A percentile compares a stretch with the other conserved stretches of the same genome.
Evolutionary conservation across 192 early-diverging fungal species (phyloP).

Genomic region (Entomortierella parvispora): DNA sequence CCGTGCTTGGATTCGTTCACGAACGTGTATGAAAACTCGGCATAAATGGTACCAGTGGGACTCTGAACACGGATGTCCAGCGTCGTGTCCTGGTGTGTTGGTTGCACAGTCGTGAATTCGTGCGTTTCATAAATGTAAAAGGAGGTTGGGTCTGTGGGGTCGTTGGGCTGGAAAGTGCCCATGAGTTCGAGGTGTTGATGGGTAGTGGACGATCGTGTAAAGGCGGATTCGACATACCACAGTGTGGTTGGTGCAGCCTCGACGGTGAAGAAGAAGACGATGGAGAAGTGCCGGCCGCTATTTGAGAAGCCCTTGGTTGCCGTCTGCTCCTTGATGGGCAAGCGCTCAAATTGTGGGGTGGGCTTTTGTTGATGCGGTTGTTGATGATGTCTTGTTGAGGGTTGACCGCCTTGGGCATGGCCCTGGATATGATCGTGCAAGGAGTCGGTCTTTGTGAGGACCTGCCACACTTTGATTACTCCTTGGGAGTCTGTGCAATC

Average conservation of each 20-base stretch:
- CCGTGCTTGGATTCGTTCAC: conserved; percentile 3
- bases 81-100: conserved; percentile 32
- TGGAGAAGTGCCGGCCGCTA: conserved; percentile 21
- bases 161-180: conserved; percentile 33
- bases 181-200: conserved; percentile 39
- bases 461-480: conserved; percentile 29
- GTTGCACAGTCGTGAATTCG: conserved; percentile 14
- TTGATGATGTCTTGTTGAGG: not conserved
- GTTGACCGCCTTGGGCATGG: not conserved
- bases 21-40: conserved; percentile 32
- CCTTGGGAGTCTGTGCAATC: not conserved
- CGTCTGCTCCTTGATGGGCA: conserved; percentile 30
- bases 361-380: conserved; percentile 13
- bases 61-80: conserved; percentile 28
- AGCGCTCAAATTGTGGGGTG: conserved; percentile 22
- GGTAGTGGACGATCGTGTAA: conserved; percentile 18
- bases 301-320: conserved; percentile 13
- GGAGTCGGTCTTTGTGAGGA: conserved; percentile 34
- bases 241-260: conserved; percentile 18
- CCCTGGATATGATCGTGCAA: not conserved
- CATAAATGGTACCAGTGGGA: conserved; percentile 19
- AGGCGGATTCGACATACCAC: conserved; percentile 36
- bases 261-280: conserved; percentile 40
- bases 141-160: conserved; percentile 23
- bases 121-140: conserved; percentile 42